Evolutionary conservation across 1,284 basidiomycete genomes (phyloP), one percentile per base, ranked within the genome.

Genomic region (Ustilago shanxiensis): DNA sequence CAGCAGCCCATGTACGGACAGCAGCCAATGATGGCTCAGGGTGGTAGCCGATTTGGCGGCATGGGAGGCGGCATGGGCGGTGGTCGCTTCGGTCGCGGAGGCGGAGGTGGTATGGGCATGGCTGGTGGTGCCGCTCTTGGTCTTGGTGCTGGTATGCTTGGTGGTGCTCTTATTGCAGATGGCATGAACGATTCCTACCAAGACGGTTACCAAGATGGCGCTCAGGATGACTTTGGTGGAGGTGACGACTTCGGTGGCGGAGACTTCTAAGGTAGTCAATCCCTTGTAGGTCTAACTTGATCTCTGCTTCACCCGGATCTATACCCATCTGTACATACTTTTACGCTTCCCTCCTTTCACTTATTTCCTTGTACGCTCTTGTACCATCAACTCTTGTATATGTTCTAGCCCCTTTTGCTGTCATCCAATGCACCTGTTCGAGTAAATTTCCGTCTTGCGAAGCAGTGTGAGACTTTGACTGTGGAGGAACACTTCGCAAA

Each of bases 131-230:
- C 72, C 18, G 70, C 76, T 18, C 72, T 81, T 22, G 78, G 75
- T 58, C 22, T 78, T n/a, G 82, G 83, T 54, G 70, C 79, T 29
- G 83, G 83, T 61, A 57, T 80, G 60, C 66, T 82, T n/a, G 80
- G 80, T 22, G 80, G 80, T 53, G 80, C 79, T 2, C 26, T 82
- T 13, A 29, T 77, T 44, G 69, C 80, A 13, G 35, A 84, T 65
- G 72, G 64, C 62, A 69, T 82, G 68, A 60, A 83, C 45, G 65
- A 85, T 28, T 66, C 81, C 5, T 85, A 85, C 54, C 62, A 78
- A 51, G 79, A 85, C 28, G 83, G 83, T 28, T 83, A 83, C 54
- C 65, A 82, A 51, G 75, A 85, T 56, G 83, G 71, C 20, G 63
- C 44, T 26, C 71, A 71, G 53, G 72, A 61, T 50, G 68, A 66